These are phyloP conservation scores for Gossypium longicalyx DNA, from an alignment of 345 rosid genomes.

Conservation along the genomic window DNA sequence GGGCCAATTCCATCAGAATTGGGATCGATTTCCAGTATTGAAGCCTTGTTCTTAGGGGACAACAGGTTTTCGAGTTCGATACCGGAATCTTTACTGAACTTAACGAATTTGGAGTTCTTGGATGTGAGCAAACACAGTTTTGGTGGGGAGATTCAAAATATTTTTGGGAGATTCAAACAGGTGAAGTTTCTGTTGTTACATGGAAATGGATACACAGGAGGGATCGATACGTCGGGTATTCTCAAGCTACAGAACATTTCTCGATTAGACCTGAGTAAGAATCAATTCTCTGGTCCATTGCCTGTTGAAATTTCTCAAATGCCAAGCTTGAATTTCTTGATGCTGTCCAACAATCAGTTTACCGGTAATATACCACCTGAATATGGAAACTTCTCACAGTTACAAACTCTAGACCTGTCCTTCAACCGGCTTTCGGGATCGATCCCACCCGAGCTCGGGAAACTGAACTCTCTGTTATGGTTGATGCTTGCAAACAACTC, in stretches of 20 bases:
- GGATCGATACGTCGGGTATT: constrained; percentile 64
- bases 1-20: constrained; percentile 62
- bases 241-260: constrained; percentile 46
- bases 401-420: constrained; percentile 89
- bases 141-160: constrained; percentile 58
- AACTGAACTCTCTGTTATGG: constrained; percentile 74
- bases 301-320: constrained; percentile 56
- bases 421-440: constrained; percentile 63
- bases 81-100: constrained; percentile 59
- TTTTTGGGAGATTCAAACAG: constrained; percentile 62
- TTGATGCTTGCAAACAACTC: constrained; percentile 83
- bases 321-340: constrained; percentile 53
- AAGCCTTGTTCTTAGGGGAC: constrained; percentile 63
- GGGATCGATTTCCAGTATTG: constrained; percentile 56
- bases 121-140: constrained; percentile 73
- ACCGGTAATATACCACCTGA: constrained; percentile 66
- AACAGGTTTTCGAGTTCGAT: constrained; percentile 51
- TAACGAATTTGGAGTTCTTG: constrained; percentile 49
- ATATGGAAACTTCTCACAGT: constrained; percentile 47
- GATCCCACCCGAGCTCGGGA: constrained; percentile 67
- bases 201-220: constrained; percentile 52
- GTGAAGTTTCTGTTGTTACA: constrained; percentile 60
- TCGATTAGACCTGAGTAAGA: constrained; percentile 73
- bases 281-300: constrained; percentile 59
- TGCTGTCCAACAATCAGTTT: constrained; percentile 63